Percentiles rank a stretch among this genome's conserved stretches.
Conservation (phyloP, 305 asterid genomes). For the Fraxinus baroniana region DNA sequence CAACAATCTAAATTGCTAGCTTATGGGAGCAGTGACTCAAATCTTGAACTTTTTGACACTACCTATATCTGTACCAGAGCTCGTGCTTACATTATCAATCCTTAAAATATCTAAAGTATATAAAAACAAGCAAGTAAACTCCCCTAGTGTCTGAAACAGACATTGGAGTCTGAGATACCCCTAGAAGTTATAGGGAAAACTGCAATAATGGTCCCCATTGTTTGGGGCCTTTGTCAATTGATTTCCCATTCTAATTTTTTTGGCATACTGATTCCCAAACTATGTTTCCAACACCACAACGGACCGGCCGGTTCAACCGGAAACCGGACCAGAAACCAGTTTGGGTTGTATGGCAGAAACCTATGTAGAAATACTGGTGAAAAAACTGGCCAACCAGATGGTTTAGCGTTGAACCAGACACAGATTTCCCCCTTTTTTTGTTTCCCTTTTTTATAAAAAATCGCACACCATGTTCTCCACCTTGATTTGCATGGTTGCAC, state of each 20-base stretch:
- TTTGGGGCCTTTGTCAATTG: not conserved
- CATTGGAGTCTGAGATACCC: not conserved
- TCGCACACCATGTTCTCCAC: not conserved
- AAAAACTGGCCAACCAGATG: not conserved
- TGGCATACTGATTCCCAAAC: not conserved
- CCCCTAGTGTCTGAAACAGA: not conserved
- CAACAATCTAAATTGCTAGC: not conserved
- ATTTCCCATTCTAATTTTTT: not conserved
- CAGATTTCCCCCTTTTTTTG: not conserved
- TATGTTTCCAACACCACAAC: not conserved
- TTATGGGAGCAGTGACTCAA: not conserved
- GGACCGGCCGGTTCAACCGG: not conserved
- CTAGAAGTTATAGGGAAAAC: not conserved
- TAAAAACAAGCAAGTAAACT: not conserved
- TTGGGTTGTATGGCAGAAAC: not conserved
- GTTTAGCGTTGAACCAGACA: not conserved
- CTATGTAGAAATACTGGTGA: not conserved
- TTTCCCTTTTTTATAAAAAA: not conserved
- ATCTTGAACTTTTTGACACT: not conserved
- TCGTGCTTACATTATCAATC: not conserved
- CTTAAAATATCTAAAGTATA: not conserved
- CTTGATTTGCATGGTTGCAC: not conserved
- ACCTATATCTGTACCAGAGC: not conserved
- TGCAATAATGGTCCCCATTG: not conserved
- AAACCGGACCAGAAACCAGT: not conserved